Percentiles rank a stretch among this genome's conserved stretches.
These are phyloP conservation scores for Fusarium coffeatum DNA, from an alignment of 2,329 filamentous ascomycete genomes.

Conservation along the genomic window DNA sequence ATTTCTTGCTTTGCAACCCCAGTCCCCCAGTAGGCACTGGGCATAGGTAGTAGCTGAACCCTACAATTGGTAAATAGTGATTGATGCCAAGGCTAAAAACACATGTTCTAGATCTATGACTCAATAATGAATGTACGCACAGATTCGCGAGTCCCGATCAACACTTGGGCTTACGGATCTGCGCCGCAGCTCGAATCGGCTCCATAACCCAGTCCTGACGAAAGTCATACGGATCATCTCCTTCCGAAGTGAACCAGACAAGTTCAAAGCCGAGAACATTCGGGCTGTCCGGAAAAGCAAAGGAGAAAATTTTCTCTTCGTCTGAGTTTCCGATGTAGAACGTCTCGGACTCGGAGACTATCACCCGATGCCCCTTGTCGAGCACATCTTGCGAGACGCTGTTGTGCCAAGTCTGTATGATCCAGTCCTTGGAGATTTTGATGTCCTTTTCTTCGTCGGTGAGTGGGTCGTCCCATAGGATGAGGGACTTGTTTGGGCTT, in stretches of 20 bases:
- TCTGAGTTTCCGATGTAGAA: constrained; percentile 21
- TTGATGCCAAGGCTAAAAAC: background rate
- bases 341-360: background rate
- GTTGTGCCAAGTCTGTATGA: constrained; percentile 19
- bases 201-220: constrained; percentile 8
- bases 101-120: background rate
- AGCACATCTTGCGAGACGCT: background rate
- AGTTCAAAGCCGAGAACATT: constrained; percentile 9
- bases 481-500: background rate
- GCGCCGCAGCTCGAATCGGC: constrained; percentile 5
- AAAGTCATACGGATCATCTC: constrained; percentile 3
- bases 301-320: background rate
- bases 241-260: constrained; percentile 12
- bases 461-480: constrained; percentile 13
- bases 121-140: background rate
- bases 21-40: too few relatives aligned
- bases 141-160: background rate
- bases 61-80: too few relatives aligned
- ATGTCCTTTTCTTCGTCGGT: constrained; percentile 6
- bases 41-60: too few relatives aligned
- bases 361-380: constrained; percentile 2
- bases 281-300: background rate
- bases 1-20: too few relatives aligned
- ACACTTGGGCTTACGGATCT: background rate
- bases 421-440: constrained; percentile 3